phyloP scores from a whole-genome alignment of 345 rosid species.

The Dimocarpus longan region DNA sequence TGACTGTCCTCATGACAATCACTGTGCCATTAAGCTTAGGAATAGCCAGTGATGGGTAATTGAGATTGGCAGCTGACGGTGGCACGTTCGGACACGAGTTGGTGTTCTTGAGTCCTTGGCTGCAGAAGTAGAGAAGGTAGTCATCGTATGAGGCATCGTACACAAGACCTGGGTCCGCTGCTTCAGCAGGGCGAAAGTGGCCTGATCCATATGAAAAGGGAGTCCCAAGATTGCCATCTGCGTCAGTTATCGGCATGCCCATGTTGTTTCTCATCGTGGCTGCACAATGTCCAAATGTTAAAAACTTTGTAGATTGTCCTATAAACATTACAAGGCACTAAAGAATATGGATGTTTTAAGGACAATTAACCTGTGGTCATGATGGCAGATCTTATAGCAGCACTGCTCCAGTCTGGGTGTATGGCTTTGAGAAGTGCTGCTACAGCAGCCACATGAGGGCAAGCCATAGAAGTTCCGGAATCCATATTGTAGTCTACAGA shows the following conservation, averaged over 20 bases:
- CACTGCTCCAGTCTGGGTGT: slow-evolving; percentile 81
- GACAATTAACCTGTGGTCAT: slow-evolving; percentile 51
- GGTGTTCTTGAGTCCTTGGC: slow-evolving; percentile 17
- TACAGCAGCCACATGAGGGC: slow-evolving; percentile 84
- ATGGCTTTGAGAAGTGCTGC: slow-evolving; percentile 75
- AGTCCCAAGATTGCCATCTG: slow-evolving; percentile 40
- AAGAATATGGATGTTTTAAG: neutral
- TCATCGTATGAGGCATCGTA: slow-evolving; percentile 65
- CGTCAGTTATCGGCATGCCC: slow-evolving; percentile 46
- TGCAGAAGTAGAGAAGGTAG: slow-evolving; percentile 63
- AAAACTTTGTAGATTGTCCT: neutral
- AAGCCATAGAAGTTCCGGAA: slow-evolving; percentile 93
- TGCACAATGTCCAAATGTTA: slow-evolving; percentile 26
- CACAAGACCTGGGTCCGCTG: slow-evolving; percentile 82
- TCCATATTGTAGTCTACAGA: slow-evolving; percentile 42
- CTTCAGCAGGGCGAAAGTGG: slow-evolving; percentile 58
- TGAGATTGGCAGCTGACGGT: slow-evolving; percentile 46
- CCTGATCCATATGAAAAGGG: slow-evolving; percentile 75
- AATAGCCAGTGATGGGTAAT: slow-evolving; percentile 66
- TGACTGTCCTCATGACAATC: slow-evolving; percentile 59
- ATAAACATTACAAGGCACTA: neutral
- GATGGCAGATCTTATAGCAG: slow-evolving; percentile 84
- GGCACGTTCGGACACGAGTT: slow-evolving; percentile 45
- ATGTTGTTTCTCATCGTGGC: slow-evolving; percentile 56
- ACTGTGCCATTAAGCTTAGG: slow-evolving; percentile 41